Evolutionary conservation across 805 yeast genomes (phyloP), one percentile per base, ranked within the genome.

Genomic region (Phaffomyces antillensis): DNA sequence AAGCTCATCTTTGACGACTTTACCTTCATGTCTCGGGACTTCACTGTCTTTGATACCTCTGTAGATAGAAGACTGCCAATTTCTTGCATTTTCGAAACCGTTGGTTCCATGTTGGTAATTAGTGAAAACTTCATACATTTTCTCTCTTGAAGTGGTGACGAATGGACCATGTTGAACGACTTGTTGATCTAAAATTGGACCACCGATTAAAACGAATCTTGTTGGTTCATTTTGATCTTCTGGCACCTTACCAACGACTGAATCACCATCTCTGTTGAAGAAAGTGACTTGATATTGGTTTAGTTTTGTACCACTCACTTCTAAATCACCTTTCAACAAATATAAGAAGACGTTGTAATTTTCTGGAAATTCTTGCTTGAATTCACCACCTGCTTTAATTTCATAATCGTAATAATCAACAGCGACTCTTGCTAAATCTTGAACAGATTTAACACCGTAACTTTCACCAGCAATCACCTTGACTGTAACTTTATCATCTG

Each of bases 121-220:
- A 62, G 66, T 55, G 55, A 86, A 81, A 0, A 87, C 93, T 54
- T 83, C 65, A 52, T 78, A 72, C 48, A 89, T 81, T 50, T 76
- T 77, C 42, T 79, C 83, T 44, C 72, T 71, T 20, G 83, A 66
- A 8, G 85, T 76, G 49, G 86, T 91, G 17, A 89, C 96, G 59
- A 89, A 90, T 13, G 96, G 96, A 16, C 96, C 96, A 60, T 88
- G 83, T 60, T 89, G 96, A 30, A 86, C 84, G 44, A 84, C 72
- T 16, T 79, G 76, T 67, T 88, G 96, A 53, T 86, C 75, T 45
- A 86, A 67, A 18, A 76, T 74, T 60, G 84, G 64, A 46, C 96
- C 96, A 30, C 88, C 93, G 50, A 87, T 69, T n/a, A 87, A 51
- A 5, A 83, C 81, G 57, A 87, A 81, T 52, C 82, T 79, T 3